phyloP scores from a whole-genome alignment of 768 basidiomycete genomes.

The Auricularia heimuer region DNA sequence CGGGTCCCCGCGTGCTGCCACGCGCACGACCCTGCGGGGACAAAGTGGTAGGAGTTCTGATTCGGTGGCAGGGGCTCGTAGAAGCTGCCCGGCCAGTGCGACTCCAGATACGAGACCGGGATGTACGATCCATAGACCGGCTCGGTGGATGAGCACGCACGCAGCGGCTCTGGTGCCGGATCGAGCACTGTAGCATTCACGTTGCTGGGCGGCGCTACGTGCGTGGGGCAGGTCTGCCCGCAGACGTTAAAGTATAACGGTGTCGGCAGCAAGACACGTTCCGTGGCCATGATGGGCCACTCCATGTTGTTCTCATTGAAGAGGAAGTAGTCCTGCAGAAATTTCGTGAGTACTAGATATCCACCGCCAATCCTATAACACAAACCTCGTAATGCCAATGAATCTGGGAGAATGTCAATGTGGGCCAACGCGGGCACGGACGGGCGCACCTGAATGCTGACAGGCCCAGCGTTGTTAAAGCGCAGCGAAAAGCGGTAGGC shows the following conservation, averaged over 20 bases:
- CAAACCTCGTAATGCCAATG: background rate
- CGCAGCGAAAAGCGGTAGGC: background rate
- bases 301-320: background rate
- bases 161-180: background rate
- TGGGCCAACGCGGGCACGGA: background rate
- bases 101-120: background rate
- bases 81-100: background rate
- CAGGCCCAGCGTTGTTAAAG: background rate
- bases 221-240: background rate
- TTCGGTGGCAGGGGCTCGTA: background rate
- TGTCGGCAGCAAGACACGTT: background rate
- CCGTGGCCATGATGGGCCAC: background rate
- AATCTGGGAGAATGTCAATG: background rate
- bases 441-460: background rate
- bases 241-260: background rate
- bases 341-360: background rate
- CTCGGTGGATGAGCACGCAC: background rate
- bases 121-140: background rate
- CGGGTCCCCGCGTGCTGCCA: background rate
- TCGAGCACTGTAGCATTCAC: background rate
- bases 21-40: background rate
- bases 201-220: background rate
- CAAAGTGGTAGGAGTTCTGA: background rate
- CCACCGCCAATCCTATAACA: background rate
- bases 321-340: background rate